These are phyloP conservation scores for Nicotiana rustica DNA, from an alignment of 305 asterid genomes.

Conservation along the genomic window DNA sequence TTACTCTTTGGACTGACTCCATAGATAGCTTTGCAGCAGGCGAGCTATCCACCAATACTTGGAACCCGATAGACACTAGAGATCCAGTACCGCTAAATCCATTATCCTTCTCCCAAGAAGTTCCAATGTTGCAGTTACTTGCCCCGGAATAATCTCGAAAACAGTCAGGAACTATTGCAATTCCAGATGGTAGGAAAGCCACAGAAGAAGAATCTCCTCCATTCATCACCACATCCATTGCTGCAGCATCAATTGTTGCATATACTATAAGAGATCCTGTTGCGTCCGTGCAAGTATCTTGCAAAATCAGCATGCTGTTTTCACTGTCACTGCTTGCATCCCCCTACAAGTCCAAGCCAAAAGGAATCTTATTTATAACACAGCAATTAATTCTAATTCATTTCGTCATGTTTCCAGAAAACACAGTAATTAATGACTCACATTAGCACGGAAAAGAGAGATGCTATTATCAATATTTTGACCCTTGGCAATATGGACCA, in stretches of 20 bases:
- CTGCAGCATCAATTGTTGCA: slow-evolving; percentile 56
- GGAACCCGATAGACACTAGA: slow-evolving; percentile 71
- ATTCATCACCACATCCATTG: slow-evolving; percentile 53
- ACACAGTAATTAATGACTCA: slow-evolving; percentile 42
- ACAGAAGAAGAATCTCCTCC: slow-evolving; percentile 65
- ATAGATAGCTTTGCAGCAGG: slow-evolving; percentile 62
- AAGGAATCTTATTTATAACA: not conserved
- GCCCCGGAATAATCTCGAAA: slow-evolving; percentile 38
- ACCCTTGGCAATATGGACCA: slow-evolving; percentile 62
- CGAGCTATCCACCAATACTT: slow-evolving; percentile 56
- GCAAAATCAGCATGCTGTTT: slow-evolving; percentile 58
- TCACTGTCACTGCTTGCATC: slow-evolving; percentile 36
- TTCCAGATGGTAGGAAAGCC: slow-evolving; percentile 71
- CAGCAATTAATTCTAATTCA: not conserved
- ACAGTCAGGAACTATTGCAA: slow-evolving; percentile 66
- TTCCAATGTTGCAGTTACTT: slow-evolving; percentile 1
- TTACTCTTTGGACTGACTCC: slow-evolving; percentile 65
- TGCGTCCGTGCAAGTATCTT: slow-evolving; percentile 60
- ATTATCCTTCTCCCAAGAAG: slow-evolving; percentile 13
- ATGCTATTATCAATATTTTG: slow-evolving; percentile 59
- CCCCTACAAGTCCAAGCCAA: slow-evolving; percentile 46
- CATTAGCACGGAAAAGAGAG: slow-evolving; percentile 54
- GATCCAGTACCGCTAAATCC: slow-evolving; percentile 48
- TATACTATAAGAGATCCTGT: slow-evolving; percentile 64
- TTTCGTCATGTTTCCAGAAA: not conserved